Evolutionary conservation across 176 grass and related monocot species (phyloP).

Genomic region (Bonia amplexicaulis): DNA sequence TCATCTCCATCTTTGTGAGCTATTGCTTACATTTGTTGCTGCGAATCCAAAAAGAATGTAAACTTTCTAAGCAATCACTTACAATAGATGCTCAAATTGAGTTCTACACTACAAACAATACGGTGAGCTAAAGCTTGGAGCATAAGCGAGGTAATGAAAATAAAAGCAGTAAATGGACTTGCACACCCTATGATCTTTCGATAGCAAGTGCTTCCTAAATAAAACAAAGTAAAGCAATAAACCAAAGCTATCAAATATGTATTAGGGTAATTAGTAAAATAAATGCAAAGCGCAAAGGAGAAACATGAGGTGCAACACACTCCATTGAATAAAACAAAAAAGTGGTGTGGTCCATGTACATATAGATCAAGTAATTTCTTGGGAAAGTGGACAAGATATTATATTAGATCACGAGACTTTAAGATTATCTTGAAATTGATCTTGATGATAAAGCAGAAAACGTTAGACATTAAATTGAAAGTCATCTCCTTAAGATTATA

Average conservation of each 20-base stretch:
- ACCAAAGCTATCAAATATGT: not conserved
- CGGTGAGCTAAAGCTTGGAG: not conserved
- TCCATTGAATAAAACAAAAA: not conserved
- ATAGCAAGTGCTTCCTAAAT: constrained; percentile 8
- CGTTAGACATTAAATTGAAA: not conserved
- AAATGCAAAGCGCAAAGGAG: not conserved
- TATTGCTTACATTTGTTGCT: constrained; percentile 50
- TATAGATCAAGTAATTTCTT: not conserved
- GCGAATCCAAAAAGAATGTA: constrained; percentile 14
- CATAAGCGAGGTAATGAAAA: not conserved
- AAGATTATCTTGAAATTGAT: not conserved
- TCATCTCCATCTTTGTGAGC: constrained; percentile 31
- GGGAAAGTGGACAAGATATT: not conserved
- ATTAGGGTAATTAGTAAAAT: not conserved
- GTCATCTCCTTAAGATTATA: not conserved
- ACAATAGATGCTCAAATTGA: not conserved
- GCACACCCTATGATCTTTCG: not conserved
- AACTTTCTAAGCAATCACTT: constrained; percentile 21
- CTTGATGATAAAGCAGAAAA: too few species aligned
- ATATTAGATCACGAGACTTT: not conserved
- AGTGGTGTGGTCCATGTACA: not conserved
- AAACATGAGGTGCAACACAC: not conserved
- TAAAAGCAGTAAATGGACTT: not conserved
- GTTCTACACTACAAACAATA: not conserved
- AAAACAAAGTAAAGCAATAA: not conserved